Base-by-base conservation (phyloP, 805 yeast genomes). In the Wickerhamiella domercqiae region DNA sequence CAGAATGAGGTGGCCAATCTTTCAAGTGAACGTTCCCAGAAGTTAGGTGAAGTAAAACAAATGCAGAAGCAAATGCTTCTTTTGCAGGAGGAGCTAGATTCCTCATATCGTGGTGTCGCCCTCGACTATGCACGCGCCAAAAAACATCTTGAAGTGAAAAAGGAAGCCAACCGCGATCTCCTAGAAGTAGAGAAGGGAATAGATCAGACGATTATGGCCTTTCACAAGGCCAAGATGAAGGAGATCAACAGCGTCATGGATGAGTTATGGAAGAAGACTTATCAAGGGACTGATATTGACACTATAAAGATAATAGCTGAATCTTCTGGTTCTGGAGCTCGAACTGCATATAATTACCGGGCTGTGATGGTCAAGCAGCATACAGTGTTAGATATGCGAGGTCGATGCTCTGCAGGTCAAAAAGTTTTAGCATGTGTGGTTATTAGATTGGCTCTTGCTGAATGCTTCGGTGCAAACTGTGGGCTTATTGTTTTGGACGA, bases 321-420 rank as follows among this genome's bases (percentile, higher is more conserved):
- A 48, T 76, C 74, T 17, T 71, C 70, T 40, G 66, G 61, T 7
- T 55, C 53, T 32, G 55, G 67, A 18, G 70, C 71, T 30, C 62
- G 93, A 40, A 42, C 46, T 4, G 71, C 90, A 1, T 87, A 86
- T 55, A 86, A 87, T 53, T 87, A 87, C 52, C 65, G 96, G 28
- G 96, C 90, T 15, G 94, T 86, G 17, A 90, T 90, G 98, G 75
- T 75, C 41, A 90, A 90, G 54, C 82, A 79, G 50, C 87, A 80
- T 41, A 79, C 76, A 1, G 97, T 90, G 55, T 62, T 90, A 34
- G 99, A 90, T 53, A 90, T 90, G 99, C 70, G 99, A 44, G 99
- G 98, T 0, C 63, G 98, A 40, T 90, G 99, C 55, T 82, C 95
- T 1, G 97, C 98, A 0, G 99, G 99, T 0, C 99, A 90, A 57